phyloP scores from a whole-genome alignment of 2,329 filamentous ascomycete genomes.

The Penicillium sp. region DNA sequence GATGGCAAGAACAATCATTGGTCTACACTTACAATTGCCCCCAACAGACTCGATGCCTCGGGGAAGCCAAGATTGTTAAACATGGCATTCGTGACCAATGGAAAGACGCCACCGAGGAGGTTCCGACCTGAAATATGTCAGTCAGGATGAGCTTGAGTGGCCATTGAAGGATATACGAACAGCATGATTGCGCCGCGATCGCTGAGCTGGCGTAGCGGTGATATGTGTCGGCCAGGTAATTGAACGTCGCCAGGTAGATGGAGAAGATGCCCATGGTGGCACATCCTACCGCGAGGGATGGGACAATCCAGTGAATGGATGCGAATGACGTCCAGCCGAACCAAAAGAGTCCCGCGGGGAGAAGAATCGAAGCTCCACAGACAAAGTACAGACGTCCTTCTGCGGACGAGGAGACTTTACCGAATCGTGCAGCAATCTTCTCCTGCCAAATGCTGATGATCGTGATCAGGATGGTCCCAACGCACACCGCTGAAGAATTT shows the following conservation, averaged over 20 bases:
- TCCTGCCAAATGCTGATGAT: conserved; percentile 67
- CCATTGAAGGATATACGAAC: conserved; percentile 31
- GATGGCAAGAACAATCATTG: neutral
- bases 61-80: conserved; percentile 66
- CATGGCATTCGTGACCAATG: conserved; percentile 66
- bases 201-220: conserved; percentile 79
- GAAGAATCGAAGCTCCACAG: conserved; percentile 66
- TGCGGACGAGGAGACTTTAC: conserved; percentile 49
- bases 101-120: conserved; percentile 73
- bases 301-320: conserved; percentile 64
- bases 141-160: neutral
- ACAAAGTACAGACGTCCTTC: conserved; percentile 79
- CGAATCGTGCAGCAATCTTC: conserved; percentile 50
- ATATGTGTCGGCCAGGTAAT: conserved; percentile 86
- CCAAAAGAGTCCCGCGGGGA: conserved; percentile 76
- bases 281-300: conserved; percentile 62
- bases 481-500: conserved; percentile 52
- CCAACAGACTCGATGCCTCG: conserved; percentile 67
- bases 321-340: conserved; percentile 66
- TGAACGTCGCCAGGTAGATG: conserved; percentile 84
- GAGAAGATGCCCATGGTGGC: conserved; percentile 81
- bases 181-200: conserved; percentile 78
- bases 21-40: conserved; percentile 55
- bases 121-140: conserved; percentile 53
- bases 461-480: conserved; percentile 62